Percentiles rank a stretch among this genome's conserved stretches.
phyloP scores from a whole-genome alignment of 345 rosid genomes.

The Cochlearia excelsa region DNA sequence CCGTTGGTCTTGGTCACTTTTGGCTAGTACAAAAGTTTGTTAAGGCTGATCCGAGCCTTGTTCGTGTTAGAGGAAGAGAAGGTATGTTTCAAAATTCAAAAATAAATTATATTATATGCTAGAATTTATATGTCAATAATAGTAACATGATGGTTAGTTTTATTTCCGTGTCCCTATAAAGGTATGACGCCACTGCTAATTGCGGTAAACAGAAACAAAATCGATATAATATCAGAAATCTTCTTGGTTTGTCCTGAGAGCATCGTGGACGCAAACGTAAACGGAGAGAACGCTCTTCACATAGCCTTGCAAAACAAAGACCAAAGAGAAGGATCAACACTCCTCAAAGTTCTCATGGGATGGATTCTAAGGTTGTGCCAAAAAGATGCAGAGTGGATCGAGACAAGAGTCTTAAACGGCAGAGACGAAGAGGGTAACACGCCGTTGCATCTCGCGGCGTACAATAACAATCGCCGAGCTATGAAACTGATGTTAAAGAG shows the following conservation, averaged over 20 bases:
- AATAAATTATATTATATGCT: no score
- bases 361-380: conserved; percentile 21
- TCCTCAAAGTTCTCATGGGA: conserved; percentile 28
- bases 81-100: conserved; percentile 9
- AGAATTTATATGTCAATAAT: no score
- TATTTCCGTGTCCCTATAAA: neutral
- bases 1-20: conserved; percentile 16
- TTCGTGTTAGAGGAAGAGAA: conserved; percentile 30
- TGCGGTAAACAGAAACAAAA: conserved; percentile 2
- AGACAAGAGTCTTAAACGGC: conserved; percentile 20
- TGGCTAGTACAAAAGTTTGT: conserved; percentile 12
- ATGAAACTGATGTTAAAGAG: conserved; percentile 17
- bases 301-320: conserved; percentile 12
- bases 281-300: conserved; percentile 30
- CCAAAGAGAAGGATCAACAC: conserved; percentile 17
- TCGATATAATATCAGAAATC: conserved; percentile 23
- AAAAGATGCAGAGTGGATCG: conserved; percentile 12
- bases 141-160: neutral
- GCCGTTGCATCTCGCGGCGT: conserved; percentile 31
- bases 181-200: conserved; percentile 33
- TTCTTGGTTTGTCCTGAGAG: conserved; percentile 26
- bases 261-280: conserved; percentile 29
- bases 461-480: conserved; percentile 22
- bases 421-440: conserved; percentile 34
- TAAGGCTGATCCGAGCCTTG: conserved; percentile 26